Evolutionary conservation across 2,329 filamentous ascomycete species (phyloP), one percentile per base, ranked within the genome.

Genomic region (Paradendryphiella salina): DNA sequence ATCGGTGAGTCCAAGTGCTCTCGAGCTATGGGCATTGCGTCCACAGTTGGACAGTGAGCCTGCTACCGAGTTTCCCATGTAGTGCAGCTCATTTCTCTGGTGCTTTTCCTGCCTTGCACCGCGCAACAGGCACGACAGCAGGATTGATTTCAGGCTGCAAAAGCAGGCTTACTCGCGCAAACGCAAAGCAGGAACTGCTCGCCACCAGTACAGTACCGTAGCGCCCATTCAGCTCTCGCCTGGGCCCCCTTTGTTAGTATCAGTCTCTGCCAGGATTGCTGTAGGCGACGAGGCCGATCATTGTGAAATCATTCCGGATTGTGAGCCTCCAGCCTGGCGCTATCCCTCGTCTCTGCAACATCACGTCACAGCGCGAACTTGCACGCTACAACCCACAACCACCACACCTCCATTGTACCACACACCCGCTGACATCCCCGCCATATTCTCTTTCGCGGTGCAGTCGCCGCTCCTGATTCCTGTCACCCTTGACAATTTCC

Each of bases 331-430:
- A 50, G 54, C 60, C 37, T 28, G 37, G 48, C 48, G 49, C 57
- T 58, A 61, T 65, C 59, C 55, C 55, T 48, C 42, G 39, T 49
- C 43, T 29, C 49, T 48, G 44, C 49, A 21, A 33, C 49, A 50
- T 56, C 53, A 44, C 54, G 57, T 52, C 46, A 52, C 55, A 34
- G 57, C 48, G 50, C 47, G 51, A 57, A 52, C 60, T 42, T 45
- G 26, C 31, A 41, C 60, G 61, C 63, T 60, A 63, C 63, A 55
- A 42, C 55, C 59, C 50, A 57, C 52, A 43, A 46, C 50, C 37
- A 41, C 35, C 51, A 56, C 58, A 56, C 57, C 57, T 59, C 47
- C 47, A 52, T 54, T 50, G 50, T 50, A 56, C 51, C 43, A 20
- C 31, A 39, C 33, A 23, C 26, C 43, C 52, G 41, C 60, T 55